Percentiles rank a stretch among this genome's conserved stretches.
phyloP scores from a whole-genome alignment of 306 rosid species.

The Castanea crenata region DNA sequence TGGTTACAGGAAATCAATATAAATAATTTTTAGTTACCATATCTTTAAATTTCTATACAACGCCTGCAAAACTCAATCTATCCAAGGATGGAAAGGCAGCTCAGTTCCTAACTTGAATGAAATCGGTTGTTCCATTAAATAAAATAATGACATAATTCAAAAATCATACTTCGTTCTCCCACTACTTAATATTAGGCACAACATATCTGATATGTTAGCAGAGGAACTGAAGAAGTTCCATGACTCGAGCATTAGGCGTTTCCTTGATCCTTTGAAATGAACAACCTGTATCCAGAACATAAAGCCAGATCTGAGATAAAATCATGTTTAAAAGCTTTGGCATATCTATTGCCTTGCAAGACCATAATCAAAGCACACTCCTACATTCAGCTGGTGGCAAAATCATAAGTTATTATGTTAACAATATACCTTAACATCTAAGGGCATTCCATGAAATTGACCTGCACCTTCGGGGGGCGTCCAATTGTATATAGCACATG shows the following conservation, averaged over 20 bases:
- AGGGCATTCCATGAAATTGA: constrained; percentile 94
- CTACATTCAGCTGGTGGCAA: constrained; percentile 9
- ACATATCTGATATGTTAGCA: constrained; percentile 58
- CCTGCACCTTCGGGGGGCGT: constrained; percentile 99
- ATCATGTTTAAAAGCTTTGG: neutral
- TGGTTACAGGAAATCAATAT: neutral
- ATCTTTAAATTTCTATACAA: neutral
- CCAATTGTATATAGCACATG: constrained; percentile 82
- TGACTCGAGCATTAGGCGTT: constrained; percentile 90
- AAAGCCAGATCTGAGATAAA: neutral
- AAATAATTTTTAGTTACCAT: neutral
- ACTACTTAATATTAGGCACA: constrained; percentile 79
- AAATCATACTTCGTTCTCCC: constrained; percentile 91
- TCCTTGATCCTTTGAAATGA: constrained; percentile 98
- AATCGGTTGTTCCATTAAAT: neutral
- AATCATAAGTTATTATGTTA: neutral
- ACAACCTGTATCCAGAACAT: constrained; percentile 52
- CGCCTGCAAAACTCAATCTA: neutral
- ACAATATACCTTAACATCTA: constrained; percentile 74
- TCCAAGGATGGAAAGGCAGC: neutral
- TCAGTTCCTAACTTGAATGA: neutral
- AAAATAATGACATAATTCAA: constrained; percentile 27
- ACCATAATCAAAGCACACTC: neutral
- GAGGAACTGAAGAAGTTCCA: constrained; percentile 78
- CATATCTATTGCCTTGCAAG: neutral